Conservation (phyloP, 306 rosid species). For the Alnus rubra region DNA sequence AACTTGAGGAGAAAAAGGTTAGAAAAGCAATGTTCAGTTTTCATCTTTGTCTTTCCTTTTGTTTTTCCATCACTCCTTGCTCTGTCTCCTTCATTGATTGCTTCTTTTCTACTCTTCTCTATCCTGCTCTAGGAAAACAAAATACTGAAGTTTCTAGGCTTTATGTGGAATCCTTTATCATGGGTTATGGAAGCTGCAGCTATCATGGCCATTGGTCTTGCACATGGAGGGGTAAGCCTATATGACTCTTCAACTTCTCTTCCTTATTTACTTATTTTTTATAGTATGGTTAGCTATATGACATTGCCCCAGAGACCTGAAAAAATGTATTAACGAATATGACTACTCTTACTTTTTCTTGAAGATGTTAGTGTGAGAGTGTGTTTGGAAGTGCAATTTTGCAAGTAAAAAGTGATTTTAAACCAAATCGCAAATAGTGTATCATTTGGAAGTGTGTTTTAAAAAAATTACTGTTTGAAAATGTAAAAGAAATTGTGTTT, state of each 20-base stretch:
- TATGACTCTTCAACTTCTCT: background rate
- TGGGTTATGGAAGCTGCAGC: constrained; percentile 97
- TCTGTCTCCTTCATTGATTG: constrained; percentile 10
- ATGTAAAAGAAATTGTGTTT: too few species aligned
- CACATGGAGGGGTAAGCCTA: constrained; percentile 63
- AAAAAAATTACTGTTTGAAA: too few species aligned
- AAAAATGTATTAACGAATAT: too few species aligned
- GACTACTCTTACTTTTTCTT: too few species aligned
- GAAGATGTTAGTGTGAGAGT: too few species aligned
- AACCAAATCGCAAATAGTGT: too few species aligned
- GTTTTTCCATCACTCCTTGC: background rate
- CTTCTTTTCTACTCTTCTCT: background rate
- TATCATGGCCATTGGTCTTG: constrained; percentile 65
- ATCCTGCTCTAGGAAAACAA: constrained; percentile 56
- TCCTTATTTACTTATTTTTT: background rate
- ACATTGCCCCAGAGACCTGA: background rate
- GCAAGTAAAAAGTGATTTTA: too few species aligned
- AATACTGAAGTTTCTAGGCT: constrained; percentile 65
- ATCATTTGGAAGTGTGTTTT: too few species aligned
- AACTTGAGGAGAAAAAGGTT: constrained; percentile 82
- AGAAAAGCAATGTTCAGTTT: constrained; percentile 9
- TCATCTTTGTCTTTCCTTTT: background rate
- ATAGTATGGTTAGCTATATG: background rate
- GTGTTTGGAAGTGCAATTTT: too few species aligned
- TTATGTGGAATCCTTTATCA: constrained; percentile 87